phyloP scores from a whole-genome alignment of 1,139 yeast species.

The Blastobotrys raffinosifermentans region DNA sequence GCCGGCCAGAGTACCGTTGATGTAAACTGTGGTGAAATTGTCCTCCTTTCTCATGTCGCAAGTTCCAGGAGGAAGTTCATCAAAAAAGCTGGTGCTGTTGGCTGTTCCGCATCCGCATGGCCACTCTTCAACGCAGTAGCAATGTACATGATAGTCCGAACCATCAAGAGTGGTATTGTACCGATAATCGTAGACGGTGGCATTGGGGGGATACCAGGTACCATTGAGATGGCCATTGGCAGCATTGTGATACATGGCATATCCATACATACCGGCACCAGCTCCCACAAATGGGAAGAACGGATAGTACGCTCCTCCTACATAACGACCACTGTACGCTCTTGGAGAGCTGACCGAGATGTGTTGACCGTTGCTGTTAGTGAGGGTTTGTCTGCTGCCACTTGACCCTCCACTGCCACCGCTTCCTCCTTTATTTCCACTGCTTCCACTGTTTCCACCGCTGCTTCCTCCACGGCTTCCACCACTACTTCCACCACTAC shows the following conservation, averaged over 20 bases:
- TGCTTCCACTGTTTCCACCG: constrained; percentile 11
- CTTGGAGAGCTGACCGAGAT: constrained; percentile 9
- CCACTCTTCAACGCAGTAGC: constrained; percentile 19
- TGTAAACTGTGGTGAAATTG: constrained; percentile 12
- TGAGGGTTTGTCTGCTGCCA: constrained; percentile 9
- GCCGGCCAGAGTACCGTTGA: constrained; percentile 21
- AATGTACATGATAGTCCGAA: constrained; percentile 18
- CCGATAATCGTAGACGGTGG: constrained; percentile 18
- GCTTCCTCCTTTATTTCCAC: constrained; percentile 6
- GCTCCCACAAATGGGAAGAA: constrained; percentile 22
- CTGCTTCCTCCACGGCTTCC: constrained; percentile 14
- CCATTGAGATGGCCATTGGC: constrained; percentile 15
- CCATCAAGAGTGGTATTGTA: constrained; percentile 21
- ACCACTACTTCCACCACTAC: too few relatives aligned
- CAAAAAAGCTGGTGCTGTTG: constrained; percentile 16
- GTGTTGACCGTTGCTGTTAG: constrained; percentile 8
- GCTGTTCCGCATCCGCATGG: constrained; percentile 25
- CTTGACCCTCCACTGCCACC: constrained; percentile 5
- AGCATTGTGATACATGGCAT: constrained; percentile 10
- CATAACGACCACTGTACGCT: constrained; percentile 17
- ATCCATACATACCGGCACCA: constrained; percentile 17
- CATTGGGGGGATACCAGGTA: too few relatives aligned
- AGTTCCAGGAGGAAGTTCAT: constrained; percentile 18
- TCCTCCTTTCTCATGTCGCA: too few relatives aligned
- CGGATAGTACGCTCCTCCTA: constrained; percentile 22